A percentile compares a stretch with the other conserved stretches of the same genome.
phyloP scores from a whole-genome alignment of 371 early-diverging fungal species.

The Gilbertella persicaria region DNA sequence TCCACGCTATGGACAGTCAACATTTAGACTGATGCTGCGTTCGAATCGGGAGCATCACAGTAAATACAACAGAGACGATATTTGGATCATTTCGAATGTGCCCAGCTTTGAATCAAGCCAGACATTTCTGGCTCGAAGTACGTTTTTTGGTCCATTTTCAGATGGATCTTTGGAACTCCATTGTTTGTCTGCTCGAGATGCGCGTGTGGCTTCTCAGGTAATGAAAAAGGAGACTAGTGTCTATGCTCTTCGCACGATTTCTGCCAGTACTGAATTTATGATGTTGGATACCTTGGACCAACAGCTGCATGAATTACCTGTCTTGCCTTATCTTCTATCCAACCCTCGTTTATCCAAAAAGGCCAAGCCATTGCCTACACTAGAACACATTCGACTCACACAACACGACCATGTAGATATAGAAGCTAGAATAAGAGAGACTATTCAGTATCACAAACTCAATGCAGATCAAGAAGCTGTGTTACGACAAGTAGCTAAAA shows the following conservation, averaged over 20 bases:
- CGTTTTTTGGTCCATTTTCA: conserved; percentile 62
- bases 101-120: conserved; percentile 48
- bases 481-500: conserved; percentile 55
- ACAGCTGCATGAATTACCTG: conserved; percentile 42
- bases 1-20: not conserved
- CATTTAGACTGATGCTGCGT: conserved; percentile 30
- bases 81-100: conserved; percentile 65
- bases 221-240: conserved; percentile 26
- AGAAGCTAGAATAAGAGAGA: conserved; percentile 37
- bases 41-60: conserved; percentile 53
- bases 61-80: conserved; percentile 61
- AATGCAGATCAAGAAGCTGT: conserved; percentile 74
- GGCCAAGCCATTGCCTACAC: conserved; percentile 7
- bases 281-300: conserved; percentile 67
- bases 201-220: conserved; percentile 31
- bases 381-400: conserved; percentile 36
- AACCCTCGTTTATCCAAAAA: not conserved
- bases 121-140: conserved; percentile 58
- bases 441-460: conserved; percentile 43
- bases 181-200: conserved; percentile 52
- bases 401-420: conserved; percentile 50
- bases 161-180: conserved; percentile 51
- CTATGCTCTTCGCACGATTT: conserved; percentile 65
- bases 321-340: conserved; percentile 51
- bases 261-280: conserved; percentile 73